These are phyloP conservation scores for Malassezia restricta DNA, from an alignment of 1,284 basidiomycete species.

Conservation along the genomic window DNA sequence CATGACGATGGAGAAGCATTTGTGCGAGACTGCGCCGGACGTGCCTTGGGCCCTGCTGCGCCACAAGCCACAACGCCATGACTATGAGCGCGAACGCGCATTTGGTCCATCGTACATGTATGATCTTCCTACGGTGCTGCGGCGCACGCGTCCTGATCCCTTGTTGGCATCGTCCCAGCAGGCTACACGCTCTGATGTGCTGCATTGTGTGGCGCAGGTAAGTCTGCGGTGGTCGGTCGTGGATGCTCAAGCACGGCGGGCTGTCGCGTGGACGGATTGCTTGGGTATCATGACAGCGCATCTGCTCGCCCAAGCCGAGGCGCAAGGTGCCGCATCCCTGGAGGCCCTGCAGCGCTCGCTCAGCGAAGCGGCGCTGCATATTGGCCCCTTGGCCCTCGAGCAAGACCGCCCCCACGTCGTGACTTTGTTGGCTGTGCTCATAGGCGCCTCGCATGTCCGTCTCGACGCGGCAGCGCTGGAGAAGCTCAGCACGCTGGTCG, in stretches of 20 bases:
- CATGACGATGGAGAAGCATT: not conserved
- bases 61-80: slow-evolving; percentile 6
- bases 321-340: not conserved
- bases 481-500: not conserved
- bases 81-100: slow-evolving; percentile 5
- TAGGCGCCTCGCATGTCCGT: slow-evolving; percentile 1
- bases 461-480: not conserved
- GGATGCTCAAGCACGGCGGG: slow-evolving; percentile 12
- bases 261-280: slow-evolving; percentile 5
- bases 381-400: not conserved
- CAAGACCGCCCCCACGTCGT: not conserved
- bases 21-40: not conserved
- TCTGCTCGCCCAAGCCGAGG: not conserved
- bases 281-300: not conserved
- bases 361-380: not conserved
- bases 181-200: not conserved
- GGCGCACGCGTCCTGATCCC: not conserved
- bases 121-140: not conserved
- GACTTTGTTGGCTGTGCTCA: not conserved
- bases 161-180: not conserved
- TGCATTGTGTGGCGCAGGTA: not conserved
- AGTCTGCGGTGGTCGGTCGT: slow-evolving; percentile 8
- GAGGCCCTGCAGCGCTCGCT: not conserved
- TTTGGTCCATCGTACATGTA: slow-evolving; percentile 11
- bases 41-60: slow-evolving; percentile 4